Evolutionary conservation across 345 rosid genomes (phyloP).

Genomic region (Gossypium raimondii): DNA sequence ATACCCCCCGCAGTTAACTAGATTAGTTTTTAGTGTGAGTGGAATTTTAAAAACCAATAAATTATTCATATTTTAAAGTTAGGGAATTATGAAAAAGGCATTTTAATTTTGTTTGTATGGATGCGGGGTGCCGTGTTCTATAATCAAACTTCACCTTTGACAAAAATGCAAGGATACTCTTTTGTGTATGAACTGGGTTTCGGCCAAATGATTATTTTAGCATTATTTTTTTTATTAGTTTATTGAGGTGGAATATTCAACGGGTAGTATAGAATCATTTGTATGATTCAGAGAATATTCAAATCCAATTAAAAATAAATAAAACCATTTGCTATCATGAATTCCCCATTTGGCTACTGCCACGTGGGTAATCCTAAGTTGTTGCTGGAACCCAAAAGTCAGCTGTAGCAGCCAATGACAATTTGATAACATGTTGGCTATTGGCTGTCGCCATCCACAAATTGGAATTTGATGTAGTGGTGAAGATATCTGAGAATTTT

Average conservation of each 20-base stretch:
- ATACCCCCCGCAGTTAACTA: too few species aligned
- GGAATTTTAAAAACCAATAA: too few species aligned
- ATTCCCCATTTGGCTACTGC: not conserved
- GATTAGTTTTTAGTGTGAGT: too few species aligned
- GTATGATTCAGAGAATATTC: not conserved
- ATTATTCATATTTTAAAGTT: too few species aligned
- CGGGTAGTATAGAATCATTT: not conserved
- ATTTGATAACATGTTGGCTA: not conserved
- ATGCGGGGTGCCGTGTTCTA: not conserved
- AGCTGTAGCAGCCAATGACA: not conserved
- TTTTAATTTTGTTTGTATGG: not conserved
- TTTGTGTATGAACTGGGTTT: not conserved
- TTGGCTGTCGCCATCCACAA: not conserved
- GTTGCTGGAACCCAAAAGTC: not conserved
- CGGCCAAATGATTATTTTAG: not conserved
- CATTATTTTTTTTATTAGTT: not conserved
- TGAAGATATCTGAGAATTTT: too few species aligned
- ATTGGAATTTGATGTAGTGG: too few species aligned
- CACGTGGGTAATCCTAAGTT: not conserved
- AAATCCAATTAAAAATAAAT: not conserved
- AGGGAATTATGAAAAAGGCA: too few species aligned
- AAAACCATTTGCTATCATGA: not conserved
- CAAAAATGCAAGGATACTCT: not conserved
- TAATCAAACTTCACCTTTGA: not conserved
- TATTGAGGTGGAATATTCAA: slow-evolving; percentile 7